Percentiles rank a stretch among this genome's conserved stretches.
These are phyloP conservation scores for Dioszegia aurantiaca DNA, from an alignment of 768 basidiomycete species.

Conservation along the genomic window DNA sequence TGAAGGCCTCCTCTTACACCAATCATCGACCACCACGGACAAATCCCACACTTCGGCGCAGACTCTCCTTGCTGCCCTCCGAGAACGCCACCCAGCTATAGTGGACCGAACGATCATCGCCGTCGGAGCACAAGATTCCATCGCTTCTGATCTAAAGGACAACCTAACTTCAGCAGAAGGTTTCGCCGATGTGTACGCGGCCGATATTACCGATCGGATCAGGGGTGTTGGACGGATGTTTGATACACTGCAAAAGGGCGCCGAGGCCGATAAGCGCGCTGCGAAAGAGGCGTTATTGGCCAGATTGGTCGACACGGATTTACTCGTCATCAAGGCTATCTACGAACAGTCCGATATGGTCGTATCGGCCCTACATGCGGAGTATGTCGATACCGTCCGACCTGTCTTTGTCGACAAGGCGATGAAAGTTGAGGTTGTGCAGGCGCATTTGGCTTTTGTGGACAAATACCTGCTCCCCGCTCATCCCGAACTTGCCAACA, in stretches of 20 bases:
- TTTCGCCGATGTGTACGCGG: slow-evolving; percentile 54
- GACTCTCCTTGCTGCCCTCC: slow-evolving; percentile 23
- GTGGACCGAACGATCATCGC: slow-evolving; percentile 27
- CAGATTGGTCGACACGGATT: slow-evolving; percentile 66
- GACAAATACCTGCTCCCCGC: slow-evolving; percentile 55
- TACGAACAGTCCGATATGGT: slow-evolving; percentile 59
- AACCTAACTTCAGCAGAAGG: slow-evolving; percentile 18
- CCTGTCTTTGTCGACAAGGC: slow-evolving; percentile 10
- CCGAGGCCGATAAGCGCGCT: slow-evolving; percentile 36
- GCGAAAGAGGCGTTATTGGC: slow-evolving; percentile 65
- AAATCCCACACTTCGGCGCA: slow-evolving; percentile 17
- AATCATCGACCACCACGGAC: slow-evolving; percentile 10
- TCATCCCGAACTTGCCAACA: slow-evolving; percentile 55
- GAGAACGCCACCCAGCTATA: slow-evolving; percentile 34
- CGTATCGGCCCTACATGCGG: slow-evolving; percentile 50
- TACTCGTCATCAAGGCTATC: slow-evolving; percentile 64
- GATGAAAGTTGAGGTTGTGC: slow-evolving; percentile 37
- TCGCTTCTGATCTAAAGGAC: slow-evolving; percentile 9
- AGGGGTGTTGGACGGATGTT: slow-evolving; percentile 62
- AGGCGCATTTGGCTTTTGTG: slow-evolving; percentile 60
- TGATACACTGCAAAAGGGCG: slow-evolving; percentile 11
- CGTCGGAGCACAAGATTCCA: not conserved
- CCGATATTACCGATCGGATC: slow-evolving; percentile 63
- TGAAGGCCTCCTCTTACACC: slow-evolving; percentile 10
- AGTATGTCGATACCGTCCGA: slow-evolving; percentile 35